These are phyloP conservation scores for Purshia tridentata DNA, from an alignment of 306 rosid species.

Conservation along the genomic window DNA sequence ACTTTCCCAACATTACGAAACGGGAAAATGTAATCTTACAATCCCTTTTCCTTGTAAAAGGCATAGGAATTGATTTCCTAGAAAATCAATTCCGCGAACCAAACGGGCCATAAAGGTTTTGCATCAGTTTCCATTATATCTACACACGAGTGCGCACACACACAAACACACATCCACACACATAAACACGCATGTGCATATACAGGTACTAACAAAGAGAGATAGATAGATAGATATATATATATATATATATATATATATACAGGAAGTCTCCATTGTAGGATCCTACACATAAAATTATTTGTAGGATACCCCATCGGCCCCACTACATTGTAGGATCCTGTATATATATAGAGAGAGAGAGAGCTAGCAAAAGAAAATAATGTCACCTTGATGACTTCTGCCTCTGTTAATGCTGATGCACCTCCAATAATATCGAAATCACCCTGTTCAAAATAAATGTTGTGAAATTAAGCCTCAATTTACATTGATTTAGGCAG, in stretches of 20 bases:
- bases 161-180: background rate
- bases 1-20: too few relatives aligned
- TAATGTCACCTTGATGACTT: slow-evolving; percentile 74
- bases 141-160: too few relatives aligned
- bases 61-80: too few relatives aligned
- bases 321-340: too few relatives aligned
- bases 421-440: slow-evolving; percentile 92
- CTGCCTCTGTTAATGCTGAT: slow-evolving; percentile 83
- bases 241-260: too few relatives aligned
- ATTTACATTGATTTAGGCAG: slow-evolving; percentile 10
- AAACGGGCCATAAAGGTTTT: background rate
- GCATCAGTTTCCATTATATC: background rate
- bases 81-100: too few relatives aligned
- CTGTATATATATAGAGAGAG: background rate
- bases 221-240: background rate
- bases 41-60: too few relatives aligned
- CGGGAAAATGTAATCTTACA: too few relatives aligned
- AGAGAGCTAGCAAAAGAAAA: slow-evolving; percentile 9
- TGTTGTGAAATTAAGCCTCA: slow-evolving; percentile 13
- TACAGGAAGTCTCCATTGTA: too few relatives aligned
- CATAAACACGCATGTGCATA: too few relatives aligned
- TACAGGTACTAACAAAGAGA: background rate
- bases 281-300: too few relatives aligned
- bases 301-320: too few relatives aligned
- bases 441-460: slow-evolving; percentile 70